These are phyloP conservation scores for Sisymbrium irio DNA, from an alignment of 345 rosid species.

Conservation along the genomic window DNA sequence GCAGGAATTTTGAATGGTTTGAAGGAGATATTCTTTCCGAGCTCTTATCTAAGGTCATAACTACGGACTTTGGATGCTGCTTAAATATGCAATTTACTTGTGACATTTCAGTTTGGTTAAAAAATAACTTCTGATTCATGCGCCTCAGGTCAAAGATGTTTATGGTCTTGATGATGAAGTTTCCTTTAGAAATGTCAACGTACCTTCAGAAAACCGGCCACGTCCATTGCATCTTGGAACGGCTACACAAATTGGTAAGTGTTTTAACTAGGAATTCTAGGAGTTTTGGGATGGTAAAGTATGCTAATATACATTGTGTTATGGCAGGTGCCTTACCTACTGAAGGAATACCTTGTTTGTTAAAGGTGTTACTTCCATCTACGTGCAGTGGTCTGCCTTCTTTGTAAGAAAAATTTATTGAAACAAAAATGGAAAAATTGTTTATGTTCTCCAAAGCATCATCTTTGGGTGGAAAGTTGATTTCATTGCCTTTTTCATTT, in stretches of 20 bases:
- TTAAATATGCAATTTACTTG: slow-evolving; percentile 11
- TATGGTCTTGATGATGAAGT: slow-evolving; percentile 79
- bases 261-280: neutral
- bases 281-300: slow-evolving; percentile 1
- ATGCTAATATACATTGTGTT: slow-evolving; percentile 6
- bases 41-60: slow-evolving; percentile 61
- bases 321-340: slow-evolving; percentile 80
- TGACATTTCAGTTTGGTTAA: slow-evolving; percentile 1
- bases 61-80: neutral
- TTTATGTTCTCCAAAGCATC: neutral
- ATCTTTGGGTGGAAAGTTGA: slow-evolving; percentile 11
- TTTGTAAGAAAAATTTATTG: slow-evolving; percentile 50
- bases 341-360: slow-evolving; percentile 93
- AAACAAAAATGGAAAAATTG: neutral
- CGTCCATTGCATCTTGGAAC: slow-evolving; percentile 84
- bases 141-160: slow-evolving; percentile 77
- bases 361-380: slow-evolving; percentile 89
- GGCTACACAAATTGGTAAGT: slow-evolving; percentile 89
- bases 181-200: slow-evolving; percentile 72
- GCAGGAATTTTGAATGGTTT: slow-evolving; percentile 86
- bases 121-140: neutral
- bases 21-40: slow-evolving; percentile 69
- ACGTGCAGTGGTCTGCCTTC: slow-evolving; percentile 76
- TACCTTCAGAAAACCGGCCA: slow-evolving; percentile 76
- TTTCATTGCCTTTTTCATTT: neutral